A percentile compares a stretch with the other conserved stretches of the same genome.
Evolutionary conservation across 129 eudicot genomes (phyloP).

Genomic region (Centaurea solstitialis): DNA sequence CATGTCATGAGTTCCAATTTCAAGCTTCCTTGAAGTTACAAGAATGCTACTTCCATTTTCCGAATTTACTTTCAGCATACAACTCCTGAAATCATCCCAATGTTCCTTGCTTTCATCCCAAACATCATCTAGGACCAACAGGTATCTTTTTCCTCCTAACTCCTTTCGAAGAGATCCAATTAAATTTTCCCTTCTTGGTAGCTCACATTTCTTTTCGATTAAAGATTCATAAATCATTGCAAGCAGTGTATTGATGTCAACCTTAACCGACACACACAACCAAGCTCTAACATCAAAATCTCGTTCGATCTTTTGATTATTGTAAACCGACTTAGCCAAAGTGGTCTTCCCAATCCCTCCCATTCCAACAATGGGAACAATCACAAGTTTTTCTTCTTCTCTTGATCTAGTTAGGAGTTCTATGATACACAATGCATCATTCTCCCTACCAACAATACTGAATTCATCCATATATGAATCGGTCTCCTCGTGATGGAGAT

Average conservation of each 20-base stretch:
- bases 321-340: background rate
- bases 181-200: background rate
- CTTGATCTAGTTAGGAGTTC: background rate
- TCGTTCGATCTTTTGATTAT: too few species aligned
- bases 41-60: background rate
- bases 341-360: background rate
- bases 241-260: background rate
- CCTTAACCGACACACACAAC: background rate
- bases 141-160: background rate
- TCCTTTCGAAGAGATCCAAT: background rate
- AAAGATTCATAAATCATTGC: background rate
- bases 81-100: background rate
- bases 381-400: too few species aligned
- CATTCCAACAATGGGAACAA: background rate
- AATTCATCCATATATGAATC: background rate
- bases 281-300: background rate
- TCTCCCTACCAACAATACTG: constrained; percentile 22
- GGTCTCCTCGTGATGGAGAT: background rate
- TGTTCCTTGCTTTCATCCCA: background rate
- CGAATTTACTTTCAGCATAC: background rate
- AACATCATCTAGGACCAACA: background rate
- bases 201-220: background rate
- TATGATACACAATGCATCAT: constrained; percentile 3
- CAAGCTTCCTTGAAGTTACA: background rate
- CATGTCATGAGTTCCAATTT: background rate